Percentiles rank a stretch among this genome's conserved stretches.
Conservation (phyloP, 106 monocot species). For the Posidonia australis region DNA sequence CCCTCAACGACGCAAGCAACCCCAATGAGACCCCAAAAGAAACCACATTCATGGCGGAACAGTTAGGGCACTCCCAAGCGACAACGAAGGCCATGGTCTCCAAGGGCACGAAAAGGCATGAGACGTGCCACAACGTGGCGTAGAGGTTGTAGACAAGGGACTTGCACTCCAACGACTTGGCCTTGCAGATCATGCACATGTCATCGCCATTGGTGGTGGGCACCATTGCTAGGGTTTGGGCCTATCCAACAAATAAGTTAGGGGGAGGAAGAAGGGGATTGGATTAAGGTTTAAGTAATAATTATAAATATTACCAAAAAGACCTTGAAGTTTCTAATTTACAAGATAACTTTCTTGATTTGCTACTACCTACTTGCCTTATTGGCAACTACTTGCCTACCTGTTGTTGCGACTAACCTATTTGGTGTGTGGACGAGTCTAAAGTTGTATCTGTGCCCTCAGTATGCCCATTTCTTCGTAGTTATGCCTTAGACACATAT, state of each 20-base stretch:
- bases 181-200: conserved; percentile 79
- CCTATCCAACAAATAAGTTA: background rate
- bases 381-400: too few relatives aligned
- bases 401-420: too few relatives aligned
- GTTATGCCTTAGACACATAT: too few relatives aligned
- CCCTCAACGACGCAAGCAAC: conserved; percentile 43
- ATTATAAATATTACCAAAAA: too few relatives aligned
- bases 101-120: conserved; percentile 51
- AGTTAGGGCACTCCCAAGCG: conserved; percentile 51
- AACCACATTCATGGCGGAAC: conserved; percentile 7
- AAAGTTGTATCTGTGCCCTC: too few relatives aligned
- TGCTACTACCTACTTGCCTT: too few relatives aligned
- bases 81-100: conserved; percentile 16
- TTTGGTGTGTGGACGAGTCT: too few relatives aligned
- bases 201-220: conserved; percentile 67
- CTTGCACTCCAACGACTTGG: conserved; percentile 34
- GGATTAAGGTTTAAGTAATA: too few relatives aligned
- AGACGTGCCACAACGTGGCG: conserved; percentile 81
- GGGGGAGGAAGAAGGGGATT: background rate
- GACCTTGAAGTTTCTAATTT: too few relatives aligned
- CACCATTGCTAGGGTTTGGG: conserved; percentile 7
- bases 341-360: too few relatives aligned
- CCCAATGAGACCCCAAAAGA: conserved; percentile 1
- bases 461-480: too few relatives aligned
- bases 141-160: conserved; percentile 51